Evolutionary conservation across 148 eudicot genomes (phyloP).

Genomic region (Fagopyrum tataricum): DNA sequence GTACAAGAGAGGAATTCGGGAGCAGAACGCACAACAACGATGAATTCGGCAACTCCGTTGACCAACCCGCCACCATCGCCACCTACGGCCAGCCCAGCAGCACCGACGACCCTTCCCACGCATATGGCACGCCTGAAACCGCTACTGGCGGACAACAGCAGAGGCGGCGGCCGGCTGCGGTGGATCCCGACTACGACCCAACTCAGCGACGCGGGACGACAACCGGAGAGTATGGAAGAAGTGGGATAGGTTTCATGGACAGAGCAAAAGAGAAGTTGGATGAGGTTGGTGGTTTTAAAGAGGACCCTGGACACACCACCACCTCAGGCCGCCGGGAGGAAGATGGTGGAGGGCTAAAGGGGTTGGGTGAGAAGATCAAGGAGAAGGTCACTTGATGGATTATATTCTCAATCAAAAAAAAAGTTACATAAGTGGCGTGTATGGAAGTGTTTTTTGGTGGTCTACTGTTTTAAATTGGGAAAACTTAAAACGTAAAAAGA

Average conservation of each 20-base stretch:
- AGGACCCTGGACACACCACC: constrained; percentile 18
- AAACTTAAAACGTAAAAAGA: neutral
- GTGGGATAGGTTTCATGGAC: constrained; percentile 17
- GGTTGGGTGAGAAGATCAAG: neutral
- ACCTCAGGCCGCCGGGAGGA: neutral
- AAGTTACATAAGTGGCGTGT: too few species aligned
- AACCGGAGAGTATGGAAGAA: constrained; percentile 16
- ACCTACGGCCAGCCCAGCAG: constrained; percentile 20
- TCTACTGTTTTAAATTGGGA: too few species aligned
- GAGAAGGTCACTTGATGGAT: neutral
- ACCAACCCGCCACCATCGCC: constrained; percentile 19
- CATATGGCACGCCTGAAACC: neutral
- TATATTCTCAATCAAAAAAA: neutral
- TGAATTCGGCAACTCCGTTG: constrained; percentile 21
- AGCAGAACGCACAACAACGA: neutral
- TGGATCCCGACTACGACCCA: constrained; percentile 11
- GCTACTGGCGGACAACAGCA: neutral
- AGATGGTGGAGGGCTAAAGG: neutral
- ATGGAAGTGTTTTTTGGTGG: neutral
- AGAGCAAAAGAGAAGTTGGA: constrained; percentile 17
- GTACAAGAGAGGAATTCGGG: constrained; percentile 2
- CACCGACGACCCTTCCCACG: neutral
- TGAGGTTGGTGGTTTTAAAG: constrained; percentile 16
- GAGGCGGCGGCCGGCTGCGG: neutral
- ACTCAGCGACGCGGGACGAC: constrained; percentile 18